Base-by-base conservation (phyloP, 768 basidiomycete genomes). In the Phlebiopsis gigantea region DNA sequence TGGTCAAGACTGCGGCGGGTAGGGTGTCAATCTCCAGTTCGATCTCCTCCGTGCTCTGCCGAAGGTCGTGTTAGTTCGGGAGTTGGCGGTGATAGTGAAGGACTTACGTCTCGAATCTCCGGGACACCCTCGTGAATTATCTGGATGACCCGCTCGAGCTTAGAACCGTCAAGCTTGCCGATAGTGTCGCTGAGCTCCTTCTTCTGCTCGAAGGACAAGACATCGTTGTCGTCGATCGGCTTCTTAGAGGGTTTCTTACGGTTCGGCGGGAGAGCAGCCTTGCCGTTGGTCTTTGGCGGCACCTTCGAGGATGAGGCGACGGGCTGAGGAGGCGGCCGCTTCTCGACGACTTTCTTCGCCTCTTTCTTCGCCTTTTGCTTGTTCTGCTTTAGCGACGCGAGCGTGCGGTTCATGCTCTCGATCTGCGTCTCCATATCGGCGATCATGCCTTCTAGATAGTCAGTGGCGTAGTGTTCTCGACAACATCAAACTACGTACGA, bases 161-260 rank as follows among this genome's bases (percentile, higher is more conserved):
- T 89, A 51, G 79, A 69, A 21, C 87, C 93, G 62, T 97, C 92
- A 24, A 97, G 82, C 65, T 81, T 81, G 58, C 81, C 80, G 62
- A 99, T 99, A 51, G 93, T 90, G 72, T 98, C 94, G 66, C 94
- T 96, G 55, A 99, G 76, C 68, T 98, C 93, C 73, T 97, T 94
- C 87, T 99, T 99, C 77, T 98, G 96, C 62, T 93, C 92, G 69
- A 96, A 91, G 51, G 91, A 88, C 34, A 98, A 78, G 1, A 87
- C 84, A 56, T 93, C 90, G 64, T 91, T 88, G 62, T 92, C 89
- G 44, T 84, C 69, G 39, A 77, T 64, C 14, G 68, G 76, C 69
- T 88, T 88, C 77, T 89, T 90, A 30, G 72, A 62, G 65, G 79
- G 82, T 62, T 75, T 74, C 74, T 84, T 84, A 41, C 72, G 69